Conservation (phyloP, 495 filamentous ascomycete genomes). For the Tetracladium setigerum region DNA sequence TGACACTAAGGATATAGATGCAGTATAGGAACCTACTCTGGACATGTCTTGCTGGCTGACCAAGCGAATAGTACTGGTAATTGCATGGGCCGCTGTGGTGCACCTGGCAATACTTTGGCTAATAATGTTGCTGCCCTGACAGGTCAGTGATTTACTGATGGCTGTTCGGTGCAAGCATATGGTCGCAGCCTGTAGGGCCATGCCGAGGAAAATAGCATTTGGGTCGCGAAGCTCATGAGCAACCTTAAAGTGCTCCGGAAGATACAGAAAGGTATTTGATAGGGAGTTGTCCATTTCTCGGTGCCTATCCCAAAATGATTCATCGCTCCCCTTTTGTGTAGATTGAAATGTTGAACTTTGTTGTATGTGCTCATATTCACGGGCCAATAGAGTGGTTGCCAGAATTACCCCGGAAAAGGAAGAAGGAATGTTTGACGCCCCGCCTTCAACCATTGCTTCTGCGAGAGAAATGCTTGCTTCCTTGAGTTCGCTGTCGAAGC, state of each 20-base stretch:
- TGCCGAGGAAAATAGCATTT: slow-evolving; percentile 86
- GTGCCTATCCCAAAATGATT: slow-evolving; percentile 87
- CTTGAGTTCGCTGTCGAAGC: slow-evolving; percentile 66
- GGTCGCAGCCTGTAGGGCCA: slow-evolving; percentile 88
- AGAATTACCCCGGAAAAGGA: slow-evolving; percentile 75
- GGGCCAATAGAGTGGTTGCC: slow-evolving; percentile 77
- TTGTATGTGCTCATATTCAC: slow-evolving; percentile 84
- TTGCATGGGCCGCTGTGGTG: too few species aligned
- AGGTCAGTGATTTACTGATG: slow-evolving; percentile 92
- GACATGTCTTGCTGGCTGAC: too few species aligned
- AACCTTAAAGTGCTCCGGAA: slow-evolving; percentile 73
- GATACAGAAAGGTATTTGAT: slow-evolving; percentile 69
- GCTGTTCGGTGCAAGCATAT: slow-evolving; percentile 94
- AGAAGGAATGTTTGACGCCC: slow-evolving; percentile 58
- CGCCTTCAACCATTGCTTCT: slow-evolving; percentile 60
- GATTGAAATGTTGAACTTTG: slow-evolving; percentile 71
- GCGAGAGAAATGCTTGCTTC: slow-evolving; percentile 55
- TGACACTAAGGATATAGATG: too few species aligned
- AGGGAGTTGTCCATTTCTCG: slow-evolving; percentile 78
- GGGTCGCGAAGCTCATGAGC: slow-evolving; percentile 66
- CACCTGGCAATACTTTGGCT: too few species aligned
- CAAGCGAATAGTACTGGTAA: too few species aligned
- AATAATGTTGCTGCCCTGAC: too few species aligned
- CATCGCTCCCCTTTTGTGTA: too few species aligned
- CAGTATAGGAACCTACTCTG: too few species aligned